These are phyloP conservation scores for Podospora bellae-mahoneyi DNA, from an alignment of 495 filamentous ascomycete genomes.

Conservation along the genomic window DNA sequence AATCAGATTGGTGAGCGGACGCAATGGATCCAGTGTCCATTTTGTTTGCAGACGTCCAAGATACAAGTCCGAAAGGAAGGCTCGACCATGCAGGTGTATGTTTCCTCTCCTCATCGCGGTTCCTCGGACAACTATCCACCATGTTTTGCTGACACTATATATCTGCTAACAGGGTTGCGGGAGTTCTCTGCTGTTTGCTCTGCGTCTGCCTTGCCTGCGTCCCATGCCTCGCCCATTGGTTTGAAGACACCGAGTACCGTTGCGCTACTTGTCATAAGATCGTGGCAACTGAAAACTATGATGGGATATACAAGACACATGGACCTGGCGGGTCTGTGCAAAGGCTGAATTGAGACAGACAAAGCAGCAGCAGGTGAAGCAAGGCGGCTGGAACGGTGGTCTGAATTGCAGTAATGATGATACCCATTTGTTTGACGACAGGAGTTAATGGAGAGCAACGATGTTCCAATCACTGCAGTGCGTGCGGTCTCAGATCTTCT, in stretches of 20 bases:
- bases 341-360: background rate
- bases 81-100: conserved; percentile 32
- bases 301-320: conserved; percentile 21
- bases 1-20: conserved; percentile 22
- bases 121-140: too few species aligned
- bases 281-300: conserved; percentile 27
- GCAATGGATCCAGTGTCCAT: conserved; percentile 36
- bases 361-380: background rate
- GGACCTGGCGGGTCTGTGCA: conserved; percentile 19
- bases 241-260: conserved; percentile 29
- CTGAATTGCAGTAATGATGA: background rate
- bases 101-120: background rate
- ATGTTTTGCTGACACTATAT: background rate
- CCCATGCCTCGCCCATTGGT: conserved; percentile 35
- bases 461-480: background rate
- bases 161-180: conserved; percentile 24
- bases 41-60: conserved; percentile 27
- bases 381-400: background rate
- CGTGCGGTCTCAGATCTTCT: background rate
- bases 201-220: conserved; percentile 35
- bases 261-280: conserved; percentile 31
- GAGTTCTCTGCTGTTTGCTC: conserved; percentile 30
- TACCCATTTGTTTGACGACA: background rate
- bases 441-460: background rate
- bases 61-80: conserved; percentile 26